Evolutionary conservation across 345 rosid genomes (phyloP).

Genomic region (Arabis hirsuta): DNA sequence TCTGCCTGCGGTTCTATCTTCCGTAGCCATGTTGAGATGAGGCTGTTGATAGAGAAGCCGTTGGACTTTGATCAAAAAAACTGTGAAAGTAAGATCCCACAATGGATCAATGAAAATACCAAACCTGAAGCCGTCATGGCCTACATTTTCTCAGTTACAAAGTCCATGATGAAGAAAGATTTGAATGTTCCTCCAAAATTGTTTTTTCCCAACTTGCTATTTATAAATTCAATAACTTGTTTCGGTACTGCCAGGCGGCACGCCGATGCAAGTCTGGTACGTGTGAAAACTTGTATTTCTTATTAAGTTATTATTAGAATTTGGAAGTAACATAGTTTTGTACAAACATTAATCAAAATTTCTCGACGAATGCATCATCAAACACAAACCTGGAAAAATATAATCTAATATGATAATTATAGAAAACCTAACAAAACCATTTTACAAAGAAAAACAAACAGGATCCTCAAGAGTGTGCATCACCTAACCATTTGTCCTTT

Average conservation of each 20-base stretch:
- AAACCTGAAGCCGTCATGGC: not conserved
- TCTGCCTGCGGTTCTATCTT: no score
- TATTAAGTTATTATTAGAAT: constrained; percentile 11
- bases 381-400: constrained; percentile 16
- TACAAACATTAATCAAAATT: constrained; percentile 27
- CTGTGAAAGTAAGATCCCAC: no score
- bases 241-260: not conserved
- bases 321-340: constrained; percentile 23
- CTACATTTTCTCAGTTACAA: not conserved
- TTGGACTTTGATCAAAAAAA: no score
- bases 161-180: not conserved
- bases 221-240: no score
- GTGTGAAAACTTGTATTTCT: not conserved
- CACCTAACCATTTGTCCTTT: not conserved
- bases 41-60: no score
- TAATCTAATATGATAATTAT: constrained; percentile 9
- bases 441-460: constrained; percentile 17
- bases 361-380: constrained; percentile 16
- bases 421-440: constrained; percentile 29
- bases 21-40: no score
- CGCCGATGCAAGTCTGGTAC: not conserved
- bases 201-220: not conserved
- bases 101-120: no score
- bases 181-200: not conserved
- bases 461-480: constrained; percentile 20